Percentiles rank a stretch among this genome's conserved stretches.
Evolutionary conservation across 345 rosid genomes (phyloP).

Genomic region (Gossypium rotundifolium): DNA sequence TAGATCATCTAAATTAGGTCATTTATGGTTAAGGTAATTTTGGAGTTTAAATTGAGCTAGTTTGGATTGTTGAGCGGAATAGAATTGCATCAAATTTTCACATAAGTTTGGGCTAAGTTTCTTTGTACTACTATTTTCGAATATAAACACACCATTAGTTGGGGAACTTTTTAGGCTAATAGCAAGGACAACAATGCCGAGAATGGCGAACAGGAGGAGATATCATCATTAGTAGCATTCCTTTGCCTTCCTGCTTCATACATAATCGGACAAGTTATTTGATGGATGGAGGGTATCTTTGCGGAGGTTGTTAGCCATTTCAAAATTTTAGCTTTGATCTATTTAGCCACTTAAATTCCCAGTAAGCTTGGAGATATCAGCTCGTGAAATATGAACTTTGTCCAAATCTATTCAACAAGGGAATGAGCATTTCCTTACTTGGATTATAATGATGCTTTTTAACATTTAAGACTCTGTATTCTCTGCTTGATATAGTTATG

Average conservation of each 20-base stretch:
- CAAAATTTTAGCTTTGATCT: not conserved
- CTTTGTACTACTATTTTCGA: not conserved
- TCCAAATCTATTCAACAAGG: not conserved
- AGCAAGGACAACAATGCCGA: conserved; percentile 31
- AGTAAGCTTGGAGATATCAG: not conserved
- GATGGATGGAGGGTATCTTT: conserved; percentile 42
- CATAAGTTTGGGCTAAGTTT: too few species aligned
- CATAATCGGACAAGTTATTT: conserved; percentile 38
- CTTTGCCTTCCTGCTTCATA: conserved; percentile 49
- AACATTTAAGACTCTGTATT: too few species aligned
- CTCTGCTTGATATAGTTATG: too few species aligned
- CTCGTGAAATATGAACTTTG: not conserved
- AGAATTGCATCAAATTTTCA: too few species aligned
- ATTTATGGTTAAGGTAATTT: too few species aligned
- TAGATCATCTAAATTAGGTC: too few species aligned
- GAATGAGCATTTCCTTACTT: not conserved
- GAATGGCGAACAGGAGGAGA: conserved; percentile 36
- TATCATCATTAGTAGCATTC: conserved; percentile 39
- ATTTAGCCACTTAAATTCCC: not conserved
- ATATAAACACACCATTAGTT: not conserved
- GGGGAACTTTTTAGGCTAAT: conserved; percentile 8
- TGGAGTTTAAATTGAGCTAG: too few species aligned
- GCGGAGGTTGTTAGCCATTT: conserved; percentile 26
- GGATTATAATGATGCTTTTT: too few species aligned
- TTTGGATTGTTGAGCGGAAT: too few species aligned